phyloP scores from a whole-genome alignment of 2,329 filamentous ascomycete genomes.

The Tolypocladium endophyticum region DNA sequence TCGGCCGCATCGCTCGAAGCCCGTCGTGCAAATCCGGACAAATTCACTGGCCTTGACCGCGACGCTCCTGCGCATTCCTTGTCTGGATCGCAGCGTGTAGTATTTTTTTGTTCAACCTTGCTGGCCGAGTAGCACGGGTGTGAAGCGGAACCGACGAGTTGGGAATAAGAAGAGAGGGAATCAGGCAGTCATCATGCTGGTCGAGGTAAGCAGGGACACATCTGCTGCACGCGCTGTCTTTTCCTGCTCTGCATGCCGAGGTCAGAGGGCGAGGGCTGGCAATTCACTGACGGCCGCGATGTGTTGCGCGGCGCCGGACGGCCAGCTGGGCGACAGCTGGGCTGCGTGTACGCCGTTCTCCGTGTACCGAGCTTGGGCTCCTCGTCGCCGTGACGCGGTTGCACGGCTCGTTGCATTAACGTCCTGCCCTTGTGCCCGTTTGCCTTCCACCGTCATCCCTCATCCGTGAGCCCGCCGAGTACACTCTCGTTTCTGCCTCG shows the following conservation, averaged over 20 bases:
- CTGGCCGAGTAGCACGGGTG: neutral
- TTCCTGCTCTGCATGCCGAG: neutral
- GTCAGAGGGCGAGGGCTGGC: neutral
- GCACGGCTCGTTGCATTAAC: neutral
- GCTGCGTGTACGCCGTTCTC: neutral
- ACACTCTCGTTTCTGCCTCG: neutral
- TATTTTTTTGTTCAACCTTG: slow-evolving; percentile 1
- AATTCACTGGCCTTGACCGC: neutral
- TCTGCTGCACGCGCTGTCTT: neutral
- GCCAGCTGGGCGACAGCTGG: neutral
- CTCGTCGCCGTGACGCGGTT: neutral
- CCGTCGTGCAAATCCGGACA: neutral
- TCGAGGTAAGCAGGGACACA: slow-evolving; percentile 20
- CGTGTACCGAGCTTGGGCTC: neutral
- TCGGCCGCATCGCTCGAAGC: slow-evolving; percentile 3
- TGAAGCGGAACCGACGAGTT: neutral
- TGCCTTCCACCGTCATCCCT: neutral
- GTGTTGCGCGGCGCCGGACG: neutral
- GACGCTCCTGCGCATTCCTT: neutral
- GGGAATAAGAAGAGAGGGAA: slow-evolving; percentile 5
- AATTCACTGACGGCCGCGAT: neutral
- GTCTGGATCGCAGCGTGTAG: slow-evolving; percentile 1
- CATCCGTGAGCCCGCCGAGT: neutral
- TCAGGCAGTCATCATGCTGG: slow-evolving; percentile 19
- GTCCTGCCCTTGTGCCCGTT: neutral